Evolutionary conservation across 106 monocot species (phyloP).

Genomic region (Cymbidium sinense): DNA sequence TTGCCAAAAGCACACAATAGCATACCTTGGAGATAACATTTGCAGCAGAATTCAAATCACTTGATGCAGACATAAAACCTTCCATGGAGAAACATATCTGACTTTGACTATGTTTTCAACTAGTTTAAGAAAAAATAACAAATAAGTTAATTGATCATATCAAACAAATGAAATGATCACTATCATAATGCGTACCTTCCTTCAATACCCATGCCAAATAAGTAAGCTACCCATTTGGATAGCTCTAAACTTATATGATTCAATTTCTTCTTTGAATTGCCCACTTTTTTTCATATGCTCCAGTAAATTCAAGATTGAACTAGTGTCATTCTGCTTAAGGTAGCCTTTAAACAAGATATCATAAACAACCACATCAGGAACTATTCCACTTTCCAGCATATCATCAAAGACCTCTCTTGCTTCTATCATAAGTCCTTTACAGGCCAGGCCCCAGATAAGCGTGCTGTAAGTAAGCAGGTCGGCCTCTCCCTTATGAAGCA

Average conservation of each 20-base stretch:
- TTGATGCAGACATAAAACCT: not conserved
- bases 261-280: not conserved
- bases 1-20: not conserved
- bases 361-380: slow-evolving; percentile 19
- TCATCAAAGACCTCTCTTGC: slow-evolving; percentile 27
- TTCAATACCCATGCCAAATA: not conserved
- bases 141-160: not conserved
- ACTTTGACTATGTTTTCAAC: not conserved
- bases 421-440: slow-evolving; percentile 23
- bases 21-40: not conserved
- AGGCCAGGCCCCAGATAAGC: slow-evolving; percentile 21
- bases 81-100: not conserved
- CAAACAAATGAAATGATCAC: not conserved
- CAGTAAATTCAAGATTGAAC: slow-evolving; percentile 9
- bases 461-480: slow-evolving; percentile 19
- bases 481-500: slow-evolving; percentile 10
- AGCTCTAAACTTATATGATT: not conserved
- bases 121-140: not conserved
- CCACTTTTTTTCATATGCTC: slow-evolving; percentile 14
- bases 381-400: slow-evolving; percentile 15
- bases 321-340: slow-evolving; percentile 15
- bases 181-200: not conserved
- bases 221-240: not conserved
- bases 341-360: slow-evolving; percentile 15
- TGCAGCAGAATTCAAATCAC: not conserved